Conservation (phyloP, 345 rosid species). For the Boechera retrofracta region DNA sequence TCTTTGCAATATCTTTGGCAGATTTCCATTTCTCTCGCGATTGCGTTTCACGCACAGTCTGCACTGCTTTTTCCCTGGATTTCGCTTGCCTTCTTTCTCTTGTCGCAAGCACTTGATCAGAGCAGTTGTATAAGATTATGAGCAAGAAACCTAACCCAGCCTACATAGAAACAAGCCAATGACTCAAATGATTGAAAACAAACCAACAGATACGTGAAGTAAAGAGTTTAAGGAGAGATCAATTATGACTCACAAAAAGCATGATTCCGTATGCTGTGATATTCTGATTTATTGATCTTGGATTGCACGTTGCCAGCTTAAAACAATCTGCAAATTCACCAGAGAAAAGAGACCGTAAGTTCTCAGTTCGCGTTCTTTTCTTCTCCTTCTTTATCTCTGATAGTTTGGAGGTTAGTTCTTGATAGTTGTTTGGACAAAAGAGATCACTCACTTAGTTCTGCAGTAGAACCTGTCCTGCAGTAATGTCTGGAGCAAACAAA, state of each 20-base stretch:
- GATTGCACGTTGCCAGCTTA: slow-evolving; percentile 74
- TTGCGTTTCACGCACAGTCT: slow-evolving; percentile 79
- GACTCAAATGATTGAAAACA: background rate
- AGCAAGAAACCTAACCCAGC: slow-evolving; percentile 78
- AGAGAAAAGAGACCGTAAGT: slow-evolving; percentile 3
- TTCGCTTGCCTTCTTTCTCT: slow-evolving; percentile 85
- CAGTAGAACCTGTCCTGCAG: slow-evolving; percentile 90
- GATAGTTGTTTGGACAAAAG: background rate
- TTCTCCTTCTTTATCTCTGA: background rate
- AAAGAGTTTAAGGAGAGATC: slow-evolving; percentile 14
- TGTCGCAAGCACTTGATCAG: slow-evolving; percentile 94
- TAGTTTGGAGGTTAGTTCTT: background rate
- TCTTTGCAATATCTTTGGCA: slow-evolving; percentile 89
- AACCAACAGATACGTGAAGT: background rate
- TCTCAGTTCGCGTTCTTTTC: background rate
- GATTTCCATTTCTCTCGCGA: slow-evolving; percentile 89
- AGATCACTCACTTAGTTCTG: slow-evolving; percentile 58
- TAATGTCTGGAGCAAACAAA: slow-evolving; percentile 65
- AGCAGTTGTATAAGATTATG: slow-evolving; percentile 86
- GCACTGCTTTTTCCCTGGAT: slow-evolving; percentile 91
- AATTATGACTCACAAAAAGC: slow-evolving; percentile 75
- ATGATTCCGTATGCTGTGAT: slow-evolving; percentile 90
- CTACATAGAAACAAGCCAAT: slow-evolving; percentile 46
- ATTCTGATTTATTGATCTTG: slow-evolving; percentile 81
- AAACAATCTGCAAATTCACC: slow-evolving; percentile 75